Conservation (phyloP, 352 stramenopile genomes). For the Saprolegnia diclina region DNA sequence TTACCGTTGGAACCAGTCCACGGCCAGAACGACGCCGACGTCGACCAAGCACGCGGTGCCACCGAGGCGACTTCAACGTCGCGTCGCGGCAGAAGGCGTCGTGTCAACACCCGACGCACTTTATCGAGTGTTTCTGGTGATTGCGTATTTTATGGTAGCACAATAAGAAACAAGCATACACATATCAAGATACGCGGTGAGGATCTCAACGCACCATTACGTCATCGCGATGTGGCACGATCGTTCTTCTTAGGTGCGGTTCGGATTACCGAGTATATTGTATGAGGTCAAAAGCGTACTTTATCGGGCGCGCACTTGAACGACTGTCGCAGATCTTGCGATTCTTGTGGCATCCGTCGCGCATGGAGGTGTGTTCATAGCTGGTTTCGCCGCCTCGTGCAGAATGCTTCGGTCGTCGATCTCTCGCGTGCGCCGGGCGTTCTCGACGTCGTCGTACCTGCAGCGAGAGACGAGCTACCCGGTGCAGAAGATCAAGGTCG, state of each 20-base stretch:
- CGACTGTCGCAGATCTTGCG: not conserved
- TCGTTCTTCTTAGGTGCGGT: not conserved
- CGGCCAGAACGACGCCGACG: no score
- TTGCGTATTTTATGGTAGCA: not conserved
- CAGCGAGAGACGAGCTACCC: conserved; percentile 67
- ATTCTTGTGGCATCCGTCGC: conserved; percentile 5
- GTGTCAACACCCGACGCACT: not conserved
- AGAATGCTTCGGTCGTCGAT: conserved; percentile 1
- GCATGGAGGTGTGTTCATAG: not conserved
- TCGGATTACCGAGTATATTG: not conserved
- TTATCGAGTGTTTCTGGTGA: not conserved
- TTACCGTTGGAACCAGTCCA: no score
- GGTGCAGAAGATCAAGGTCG: conserved; percentile 76
- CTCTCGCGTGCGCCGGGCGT: not conserved
- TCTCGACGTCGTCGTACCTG: conserved; percentile 36
- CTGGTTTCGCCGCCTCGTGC: not conserved
- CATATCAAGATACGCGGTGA: not conserved
- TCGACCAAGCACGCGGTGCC: no score
- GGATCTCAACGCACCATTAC: not conserved
- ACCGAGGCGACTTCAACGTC: not conserved
- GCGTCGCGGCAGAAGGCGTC: not conserved
- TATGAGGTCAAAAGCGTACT: no score
- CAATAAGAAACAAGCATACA: not conserved
- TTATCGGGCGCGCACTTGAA: not conserved
- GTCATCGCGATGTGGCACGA: not conserved